Evolutionary conservation across 306 rosid species (phyloP).

Genomic region (Medicago ruthenica): DNA sequence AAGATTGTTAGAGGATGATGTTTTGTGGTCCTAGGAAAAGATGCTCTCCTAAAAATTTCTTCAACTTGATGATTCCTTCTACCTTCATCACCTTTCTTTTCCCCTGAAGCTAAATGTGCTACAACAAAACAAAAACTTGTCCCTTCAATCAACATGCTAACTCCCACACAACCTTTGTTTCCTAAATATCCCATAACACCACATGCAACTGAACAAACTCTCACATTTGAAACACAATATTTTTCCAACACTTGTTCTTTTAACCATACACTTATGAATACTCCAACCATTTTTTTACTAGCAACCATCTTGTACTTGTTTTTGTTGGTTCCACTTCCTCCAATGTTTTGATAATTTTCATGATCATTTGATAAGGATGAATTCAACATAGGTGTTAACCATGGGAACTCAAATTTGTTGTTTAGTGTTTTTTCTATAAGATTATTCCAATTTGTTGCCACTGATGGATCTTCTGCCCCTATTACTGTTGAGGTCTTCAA

Average conservation of each 20-base stretch:
- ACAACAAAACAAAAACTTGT: slow-evolving; percentile 88
- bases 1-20: slow-evolving; percentile 70
- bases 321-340: neutral
- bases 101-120: slow-evolving; percentile 92
- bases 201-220: slow-evolving; percentile 86
- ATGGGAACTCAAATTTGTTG: too few relatives aligned
- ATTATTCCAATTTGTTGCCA: slow-evolving; percentile 82
- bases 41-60: slow-evolving; percentile 79
- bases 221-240: slow-evolving; percentile 69
- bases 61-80: slow-evolving; percentile 78
- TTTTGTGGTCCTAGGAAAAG: slow-evolving; percentile 58
- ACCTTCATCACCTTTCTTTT: slow-evolving; percentile 83
- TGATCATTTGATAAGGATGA: neutral
- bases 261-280: slow-evolving; percentile 86
- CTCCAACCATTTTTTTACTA: slow-evolving; percentile 97
- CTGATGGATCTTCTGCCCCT: slow-evolving; percentile 80
- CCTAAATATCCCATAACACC: slow-evolving; percentile 98
- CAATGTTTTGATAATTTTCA: slow-evolving; percentile 42
- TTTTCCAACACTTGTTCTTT: slow-evolving; percentile 62
- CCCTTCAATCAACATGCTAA: slow-evolving; percentile 89
- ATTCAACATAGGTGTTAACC: too few relatives aligned
- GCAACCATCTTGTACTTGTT: slow-evolving; percentile 64
- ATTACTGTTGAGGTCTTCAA: slow-evolving; percentile 76
- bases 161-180: slow-evolving; percentile 89
- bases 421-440: slow-evolving; percentile 68